Percentiles rank a stretch among this genome's conserved stretches.
These are phyloP conservation scores for Scheffersomyces stambukii DNA, from an alignment of 1,139 yeast species.

Conservation along the genomic window DNA sequence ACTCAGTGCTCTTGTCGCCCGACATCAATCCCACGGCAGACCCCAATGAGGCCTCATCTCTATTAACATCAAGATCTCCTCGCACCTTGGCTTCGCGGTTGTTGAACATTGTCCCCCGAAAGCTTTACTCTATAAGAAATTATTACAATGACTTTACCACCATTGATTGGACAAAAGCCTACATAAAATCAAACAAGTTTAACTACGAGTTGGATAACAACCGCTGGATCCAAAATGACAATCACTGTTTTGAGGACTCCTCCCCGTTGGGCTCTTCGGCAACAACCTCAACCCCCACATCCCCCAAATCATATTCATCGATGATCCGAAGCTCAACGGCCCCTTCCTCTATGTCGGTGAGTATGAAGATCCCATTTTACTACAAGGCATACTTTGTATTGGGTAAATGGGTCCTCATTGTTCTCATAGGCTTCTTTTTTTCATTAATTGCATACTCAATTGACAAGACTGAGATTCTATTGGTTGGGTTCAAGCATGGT, in stretches of 20 bases:
- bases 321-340: neutral
- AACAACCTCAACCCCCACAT: neutral
- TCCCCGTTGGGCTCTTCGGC: slow-evolving; percentile 1
- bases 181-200: slow-evolving; percentile 43
- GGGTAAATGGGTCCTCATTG: slow-evolving; percentile 50
- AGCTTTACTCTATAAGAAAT: slow-evolving; percentile 22
- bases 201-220: slow-evolving; percentile 30
- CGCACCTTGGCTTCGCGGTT: slow-evolving; percentile 17
- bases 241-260: neutral
- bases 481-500: slow-evolving; percentile 55
- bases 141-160: slow-evolving; percentile 64
- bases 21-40: too few species aligned
- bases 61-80: slow-evolving; percentile 16
- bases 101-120: slow-evolving; percentile 15
- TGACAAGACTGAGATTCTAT: slow-evolving; percentile 45
- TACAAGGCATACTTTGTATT: slow-evolving; percentile 21
- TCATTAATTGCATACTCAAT: slow-evolving; percentile 51
- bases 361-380: slow-evolving; percentile 22
- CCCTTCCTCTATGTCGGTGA: slow-evolving; percentile 1
- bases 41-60: slow-evolving; percentile 10
- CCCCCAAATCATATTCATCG: neutral
- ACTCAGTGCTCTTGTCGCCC: slow-evolving; percentile 11
- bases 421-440: slow-evolving; percentile 44
- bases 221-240: slow-evolving; percentile 7
- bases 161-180: slow-evolving; percentile 64